Evolutionary conservation across 202 grass and related monocot species (phyloP), one percentile per base, ranked within the genome.

Genomic region (Hordeum pubiflorum): DNA sequence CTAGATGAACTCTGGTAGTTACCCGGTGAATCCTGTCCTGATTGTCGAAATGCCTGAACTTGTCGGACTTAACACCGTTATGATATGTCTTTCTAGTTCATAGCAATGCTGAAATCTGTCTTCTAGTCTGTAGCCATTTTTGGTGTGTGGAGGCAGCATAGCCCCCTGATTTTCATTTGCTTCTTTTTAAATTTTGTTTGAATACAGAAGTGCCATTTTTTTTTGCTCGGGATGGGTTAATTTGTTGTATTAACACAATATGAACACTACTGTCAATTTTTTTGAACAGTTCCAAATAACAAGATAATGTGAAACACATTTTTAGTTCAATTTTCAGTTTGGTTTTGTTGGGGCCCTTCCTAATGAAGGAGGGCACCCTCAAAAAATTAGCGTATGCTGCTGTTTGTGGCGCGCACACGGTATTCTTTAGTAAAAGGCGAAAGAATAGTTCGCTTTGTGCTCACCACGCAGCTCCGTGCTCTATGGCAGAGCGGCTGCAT

Each of bases 311-410:
- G 8, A 11, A 2, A 63, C 27, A 63, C 6, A 18, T 33, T 63
- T 18, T 3, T 17, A 18, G 20, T 29, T 11, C 0, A 39, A 18
- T 37, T 36, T 65, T 65, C 1, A 67, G 18, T 22, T 22, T 21
- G 4, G 8, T 20, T 43, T 69, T 84, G 63, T 70, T 60, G 63
- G 82, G 58, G 4, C 1, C 24, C 76, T 74, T 56, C 9, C 17
- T 6, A 7, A 0, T 0, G 0, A 10, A n/a, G 48, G 1, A 66
- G 26, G 5, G n/a, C 4, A 22, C 76, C 90, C 73, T 87, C 15
- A 22, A 90, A 88, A 92, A 90, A 90, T 90, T 76, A 11, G 82
- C 14, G 75, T 88, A 90, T 86, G 81, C 87, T 89, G 86, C 84
- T 75, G 15, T 6, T 0, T 50, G 81, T 82, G 72, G 14, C 34